These are phyloP conservation scores for Dactylis glomerata DNA, from an alignment of 176 grass and related monocot species.

Conservation along the genomic window DNA sequence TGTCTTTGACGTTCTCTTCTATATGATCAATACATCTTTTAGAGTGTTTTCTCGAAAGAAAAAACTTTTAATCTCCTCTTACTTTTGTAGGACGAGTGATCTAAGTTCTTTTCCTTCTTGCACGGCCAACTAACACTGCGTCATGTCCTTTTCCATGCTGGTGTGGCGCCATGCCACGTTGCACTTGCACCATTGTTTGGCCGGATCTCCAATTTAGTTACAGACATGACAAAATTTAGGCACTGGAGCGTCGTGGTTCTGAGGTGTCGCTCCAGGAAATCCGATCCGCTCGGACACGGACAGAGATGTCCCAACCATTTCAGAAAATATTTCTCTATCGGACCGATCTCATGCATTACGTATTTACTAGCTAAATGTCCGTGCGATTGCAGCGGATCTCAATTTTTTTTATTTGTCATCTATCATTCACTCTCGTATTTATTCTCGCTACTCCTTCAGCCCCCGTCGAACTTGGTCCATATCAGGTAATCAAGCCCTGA, in stretches of 20 bases:
- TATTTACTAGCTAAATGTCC: too few species aligned
- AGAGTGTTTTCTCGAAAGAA: too few species aligned
- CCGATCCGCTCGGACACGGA: slow-evolving; percentile 1
- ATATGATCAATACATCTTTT: too few species aligned
- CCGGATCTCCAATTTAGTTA: background rate
- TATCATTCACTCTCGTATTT: too few species aligned
- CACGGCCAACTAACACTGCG: background rate
- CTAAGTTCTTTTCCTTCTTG: background rate
- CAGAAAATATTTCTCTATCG: background rate
- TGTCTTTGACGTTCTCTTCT: too few species aligned
- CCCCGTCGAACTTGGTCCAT: too few species aligned
- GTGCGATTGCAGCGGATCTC: too few species aligned
- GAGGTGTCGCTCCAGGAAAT: background rate
- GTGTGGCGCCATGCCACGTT: too few species aligned
- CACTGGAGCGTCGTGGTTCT: background rate
- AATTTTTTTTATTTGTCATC: too few species aligned
- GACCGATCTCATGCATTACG: too few species aligned
- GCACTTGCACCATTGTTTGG: background rate
- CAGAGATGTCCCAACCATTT: background rate
- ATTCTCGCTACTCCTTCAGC: too few species aligned
- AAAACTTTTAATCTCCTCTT: background rate
- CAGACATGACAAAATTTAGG: background rate
- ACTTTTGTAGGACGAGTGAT: background rate
- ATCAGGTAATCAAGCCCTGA: too few species aligned
- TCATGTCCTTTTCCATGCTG: background rate